Conservation (phyloP, 768 basidiomycete genomes). For the Sporobolomyces roseus region DNA sequence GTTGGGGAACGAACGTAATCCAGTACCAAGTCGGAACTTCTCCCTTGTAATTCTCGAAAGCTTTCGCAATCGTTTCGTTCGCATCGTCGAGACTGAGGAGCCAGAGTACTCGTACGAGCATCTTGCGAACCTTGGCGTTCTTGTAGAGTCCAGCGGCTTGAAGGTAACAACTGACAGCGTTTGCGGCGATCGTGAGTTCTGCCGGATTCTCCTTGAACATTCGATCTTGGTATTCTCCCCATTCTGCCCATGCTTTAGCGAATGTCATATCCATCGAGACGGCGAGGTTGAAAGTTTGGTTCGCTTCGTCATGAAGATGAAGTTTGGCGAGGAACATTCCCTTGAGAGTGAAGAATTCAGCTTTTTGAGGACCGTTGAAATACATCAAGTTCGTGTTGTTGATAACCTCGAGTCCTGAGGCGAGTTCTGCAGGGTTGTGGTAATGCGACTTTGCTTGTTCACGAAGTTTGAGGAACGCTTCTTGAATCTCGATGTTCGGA, state of each 20-base stretch:
- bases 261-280: slow-evolving; percentile 92
- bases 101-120: slow-evolving; percentile 93
- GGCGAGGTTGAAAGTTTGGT: slow-evolving; percentile 85
- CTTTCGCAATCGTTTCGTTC: slow-evolving; percentile 45
- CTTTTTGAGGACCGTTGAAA: slow-evolving; percentile 89
- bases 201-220: slow-evolving; percentile 81
- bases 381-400: slow-evolving; percentile 99
- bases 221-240: slow-evolving; percentile 89
- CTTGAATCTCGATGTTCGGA: slow-evolving; percentile 99
- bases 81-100: slow-evolving; percentile 85
- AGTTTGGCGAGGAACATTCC: slow-evolving; percentile 95
- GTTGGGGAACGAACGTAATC: slow-evolving; percentile 94
- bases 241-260: slow-evolving; percentile 97
- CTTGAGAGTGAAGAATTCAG: slow-evolving; percentile 96
- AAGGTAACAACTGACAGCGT: slow-evolving; percentile 94
- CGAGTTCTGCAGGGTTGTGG: slow-evolving; percentile 86
- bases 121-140: slow-evolving; percentile 81
- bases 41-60: slow-evolving; percentile 73
- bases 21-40: slow-evolving; percentile 98
- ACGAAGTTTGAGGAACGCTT: slow-evolving; percentile 95
- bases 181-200: slow-evolving; percentile 63
- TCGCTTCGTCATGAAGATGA: slow-evolving; percentile 75
- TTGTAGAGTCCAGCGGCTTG: slow-evolving; percentile 96
- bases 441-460: slow-evolving; percentile 99
- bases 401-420: slow-evolving; percentile 94